Conservation (phyloP, 2,329 filamentous ascomycete species). For the Chaetothyriales sp. region DNA sequence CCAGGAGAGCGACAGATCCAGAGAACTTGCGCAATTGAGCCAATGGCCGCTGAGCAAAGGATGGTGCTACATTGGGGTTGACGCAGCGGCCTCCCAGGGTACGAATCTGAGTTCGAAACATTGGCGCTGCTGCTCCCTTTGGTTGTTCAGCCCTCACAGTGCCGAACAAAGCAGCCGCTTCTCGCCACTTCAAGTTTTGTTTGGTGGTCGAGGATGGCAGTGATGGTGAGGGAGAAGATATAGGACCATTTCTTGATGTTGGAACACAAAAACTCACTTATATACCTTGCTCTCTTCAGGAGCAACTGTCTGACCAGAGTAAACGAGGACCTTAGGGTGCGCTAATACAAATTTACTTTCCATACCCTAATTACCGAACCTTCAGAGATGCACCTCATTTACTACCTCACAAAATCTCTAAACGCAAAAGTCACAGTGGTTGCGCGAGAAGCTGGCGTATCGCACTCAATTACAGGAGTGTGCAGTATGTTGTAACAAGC, state of each 20-base stretch:
- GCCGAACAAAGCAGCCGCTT: background rate
- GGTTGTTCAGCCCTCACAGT: background rate
- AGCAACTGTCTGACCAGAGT: background rate
- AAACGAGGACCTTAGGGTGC: background rate
- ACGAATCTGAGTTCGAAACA: background rate
- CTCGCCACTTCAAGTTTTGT: background rate
- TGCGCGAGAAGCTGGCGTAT: no score
- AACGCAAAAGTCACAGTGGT: no score
- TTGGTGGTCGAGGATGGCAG: background rate
- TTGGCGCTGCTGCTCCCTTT: background rate
- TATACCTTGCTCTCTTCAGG: background rate
- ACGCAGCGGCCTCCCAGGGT: background rate
- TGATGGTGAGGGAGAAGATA: background rate
- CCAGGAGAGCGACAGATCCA: background rate
- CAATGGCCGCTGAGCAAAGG: background rate
- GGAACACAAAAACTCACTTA: background rate
- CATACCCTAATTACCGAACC: background rate
- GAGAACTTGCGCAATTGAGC: background rate
- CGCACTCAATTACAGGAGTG: no score
- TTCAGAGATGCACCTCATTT: background rate
- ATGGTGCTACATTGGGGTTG: background rate
- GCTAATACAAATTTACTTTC: background rate
- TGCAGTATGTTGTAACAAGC: no score
- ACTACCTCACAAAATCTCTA: no score
- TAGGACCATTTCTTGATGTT: background rate